Base-by-base conservation (phyloP, 495 filamentous ascomycete genomes). In the Lichenothelia convexa region DNA sequence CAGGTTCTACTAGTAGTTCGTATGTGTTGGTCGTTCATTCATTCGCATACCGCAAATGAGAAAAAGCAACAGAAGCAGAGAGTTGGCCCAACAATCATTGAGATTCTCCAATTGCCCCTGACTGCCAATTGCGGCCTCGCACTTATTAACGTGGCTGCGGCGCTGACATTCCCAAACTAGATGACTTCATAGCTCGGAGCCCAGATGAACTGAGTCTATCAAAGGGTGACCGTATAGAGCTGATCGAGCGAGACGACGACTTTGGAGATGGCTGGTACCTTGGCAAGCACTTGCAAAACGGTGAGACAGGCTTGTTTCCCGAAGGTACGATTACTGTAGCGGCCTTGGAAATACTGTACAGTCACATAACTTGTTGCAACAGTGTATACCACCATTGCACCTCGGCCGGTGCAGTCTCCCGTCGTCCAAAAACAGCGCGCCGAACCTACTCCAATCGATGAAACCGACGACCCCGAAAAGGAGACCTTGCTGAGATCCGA, bases 251-350 rank as follows among this genome's bases (percentile, higher is more conserved):
- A 42, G 87, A 95, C 55, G 87, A 95, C 53, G 91, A 93, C 46
- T 99, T 94, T 56, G 80, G 80, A 34, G 91, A 99, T 61, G 91
- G 89, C 36, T 99, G 91, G 91, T 99, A 81, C 59, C 57, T 93
- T 44, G 91, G 92, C 19, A 74, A 75, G 50, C 81, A 93, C 54
- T 41, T 77, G 44, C 60, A 66, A 33, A 84, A 75, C 48, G 73
- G 69, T 22, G 72, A 72, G 43, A 87, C 67, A 32, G 86, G 86
- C 30, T 68, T 94, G 21, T 93, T 94, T 53, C 86, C 86, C 12
- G 83, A 85, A 67, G 80, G 85, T 91, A 61, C 41, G 68, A 48
- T 11, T 18, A 18, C 1, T 18, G 16, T 11, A 13, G 15, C 9
- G 7, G 17, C n/a, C 21, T 23, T 13, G 18, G 6, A n/a, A 8